Conservation (phyloP, 176 grass and related monocot genomes). For the Zoysia pacifica region DNA sequence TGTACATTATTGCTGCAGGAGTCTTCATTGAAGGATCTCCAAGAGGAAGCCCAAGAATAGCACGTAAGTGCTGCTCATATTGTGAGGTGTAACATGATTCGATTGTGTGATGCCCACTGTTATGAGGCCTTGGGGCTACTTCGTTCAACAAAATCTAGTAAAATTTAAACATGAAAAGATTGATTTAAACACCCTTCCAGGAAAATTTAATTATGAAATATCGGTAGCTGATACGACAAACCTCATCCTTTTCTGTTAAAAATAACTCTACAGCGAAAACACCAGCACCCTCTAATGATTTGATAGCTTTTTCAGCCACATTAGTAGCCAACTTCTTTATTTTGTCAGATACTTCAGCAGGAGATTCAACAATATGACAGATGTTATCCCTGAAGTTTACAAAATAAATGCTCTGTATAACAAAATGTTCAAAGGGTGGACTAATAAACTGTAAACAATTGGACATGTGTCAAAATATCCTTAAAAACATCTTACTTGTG, state of each 20-base stretch:
- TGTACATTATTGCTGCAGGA: conserved; percentile 91
- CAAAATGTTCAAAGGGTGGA: background rate
- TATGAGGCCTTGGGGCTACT: conserved; percentile 95
- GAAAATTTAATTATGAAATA: conserved; percentile 1
- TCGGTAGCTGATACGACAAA: conserved; percentile 35
- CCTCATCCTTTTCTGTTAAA: conserved; percentile 84
- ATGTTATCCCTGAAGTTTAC: conserved; percentile 77
- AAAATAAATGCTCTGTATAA: conserved; percentile 30
- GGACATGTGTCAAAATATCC: background rate
- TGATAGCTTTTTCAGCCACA: conserved; percentile 73
- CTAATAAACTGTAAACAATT: background rate
- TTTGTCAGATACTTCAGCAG: conserved; percentile 65
- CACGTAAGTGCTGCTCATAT: conserved; percentile 91
- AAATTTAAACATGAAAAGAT: conserved; percentile 21
- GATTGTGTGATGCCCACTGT: conserved; percentile 95
- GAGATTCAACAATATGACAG: conserved; percentile 92
- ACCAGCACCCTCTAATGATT: conserved; percentile 81
- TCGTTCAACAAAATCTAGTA: conserved; percentile 83
- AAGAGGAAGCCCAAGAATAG: conserved; percentile 92
- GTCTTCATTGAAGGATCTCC: conserved; percentile 87
- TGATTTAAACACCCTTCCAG: conserved; percentile 1
- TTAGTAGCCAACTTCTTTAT: conserved; percentile 66
- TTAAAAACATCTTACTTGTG: conserved; percentile 70
- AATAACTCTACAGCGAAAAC: conserved; percentile 96
- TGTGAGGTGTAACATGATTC: conserved; percentile 97